phyloP scores from a whole-genome alignment of 2,329 filamentous ascomycete genomes.

The Pseudohalonectria lignicola region DNA sequence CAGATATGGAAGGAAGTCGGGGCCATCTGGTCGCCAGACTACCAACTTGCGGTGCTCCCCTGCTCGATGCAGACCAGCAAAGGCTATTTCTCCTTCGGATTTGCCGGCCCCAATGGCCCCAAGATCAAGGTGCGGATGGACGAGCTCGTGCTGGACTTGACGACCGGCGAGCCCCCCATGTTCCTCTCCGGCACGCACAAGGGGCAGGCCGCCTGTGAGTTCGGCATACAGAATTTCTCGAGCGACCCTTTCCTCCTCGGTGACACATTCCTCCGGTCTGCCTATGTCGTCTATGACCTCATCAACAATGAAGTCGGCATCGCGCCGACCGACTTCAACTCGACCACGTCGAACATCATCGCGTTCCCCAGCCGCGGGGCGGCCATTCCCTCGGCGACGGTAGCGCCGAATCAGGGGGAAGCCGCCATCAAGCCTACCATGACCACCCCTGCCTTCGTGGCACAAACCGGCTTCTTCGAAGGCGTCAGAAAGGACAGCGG shows the following conservation, averaged over 20 bases:
- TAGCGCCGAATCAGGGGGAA: constrained; percentile 26
- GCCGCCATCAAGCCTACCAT: constrained; percentile 13
- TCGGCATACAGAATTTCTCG: constrained; percentile 44
- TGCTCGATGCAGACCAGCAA: constrained; percentile 32
- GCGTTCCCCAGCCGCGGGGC: constrained; percentile 37
- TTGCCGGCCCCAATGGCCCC: constrained; percentile 35
- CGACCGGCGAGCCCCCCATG: constrained; percentile 16
- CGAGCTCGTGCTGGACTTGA: constrained; percentile 41
- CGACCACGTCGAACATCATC: constrained; percentile 35
- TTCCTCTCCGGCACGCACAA: constrained; percentile 29
- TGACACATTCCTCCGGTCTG: constrained; percentile 47
- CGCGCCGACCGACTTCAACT: constrained; percentile 44
- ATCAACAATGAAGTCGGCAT: constrained; percentile 45
- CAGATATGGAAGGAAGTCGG: constrained; percentile 45
- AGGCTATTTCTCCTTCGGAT: constrained; percentile 43
- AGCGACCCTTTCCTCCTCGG: constrained; percentile 35
- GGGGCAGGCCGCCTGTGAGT: constrained; percentile 37
- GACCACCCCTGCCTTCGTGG: constrained; percentile 21
- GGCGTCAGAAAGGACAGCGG: constrained; percentile 4
- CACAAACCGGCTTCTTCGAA: constrained; percentile 23
- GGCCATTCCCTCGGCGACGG: constrained; percentile 37
- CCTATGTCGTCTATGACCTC: constrained; percentile 50
- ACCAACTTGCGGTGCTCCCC: constrained; percentile 32
- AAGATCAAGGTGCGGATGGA: constrained; percentile 41
- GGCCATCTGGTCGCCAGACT: constrained; percentile 28